A percentile compares a stretch with the other conserved stretches of the same genome.
Conservation (phyloP, 805 yeast species). For the Suhomyces faveliae region DNA sequence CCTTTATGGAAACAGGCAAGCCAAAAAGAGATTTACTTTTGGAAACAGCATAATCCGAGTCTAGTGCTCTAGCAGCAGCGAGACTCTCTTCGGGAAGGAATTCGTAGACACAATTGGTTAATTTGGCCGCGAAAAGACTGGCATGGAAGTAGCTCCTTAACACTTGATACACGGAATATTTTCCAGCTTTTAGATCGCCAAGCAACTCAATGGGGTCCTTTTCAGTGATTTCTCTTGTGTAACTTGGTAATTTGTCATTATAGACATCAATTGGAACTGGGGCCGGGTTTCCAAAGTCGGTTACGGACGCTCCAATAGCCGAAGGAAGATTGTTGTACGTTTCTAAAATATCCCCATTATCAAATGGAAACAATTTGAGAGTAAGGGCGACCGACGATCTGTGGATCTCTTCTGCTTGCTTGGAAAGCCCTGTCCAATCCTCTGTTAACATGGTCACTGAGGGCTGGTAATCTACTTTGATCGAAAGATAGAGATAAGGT, state of each 20-base stretch:
- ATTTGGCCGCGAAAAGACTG: constrained; percentile 9
- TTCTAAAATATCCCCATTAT: constrained; percentile 9
- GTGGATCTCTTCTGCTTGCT: constrained; percentile 13
- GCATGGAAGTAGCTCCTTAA: constrained; percentile 19
- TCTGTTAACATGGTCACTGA: constrained; percentile 12
- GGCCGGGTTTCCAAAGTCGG: constrained; percentile 22
- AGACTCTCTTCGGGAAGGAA: constrained; percentile 1
- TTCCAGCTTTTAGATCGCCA: constrained; percentile 10
- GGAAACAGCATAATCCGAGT: neutral
- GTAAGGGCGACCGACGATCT: constrained; percentile 15
- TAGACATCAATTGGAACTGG: constrained; percentile 17
- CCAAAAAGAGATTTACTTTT: neutral
- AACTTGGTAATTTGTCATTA: constrained; percentile 11
- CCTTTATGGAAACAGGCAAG: neutral
- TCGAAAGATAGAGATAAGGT: neutral
- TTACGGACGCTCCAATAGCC: constrained; percentile 16
- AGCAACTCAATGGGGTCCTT: constrained; percentile 17
- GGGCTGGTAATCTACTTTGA: neutral
- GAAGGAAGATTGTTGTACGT: constrained; percentile 15
- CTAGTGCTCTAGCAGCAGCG: neutral
- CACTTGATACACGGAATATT: constrained; percentile 15
- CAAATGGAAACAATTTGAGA: constrained; percentile 19
- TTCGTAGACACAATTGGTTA: constrained; percentile 1
- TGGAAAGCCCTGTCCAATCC: constrained; percentile 18
- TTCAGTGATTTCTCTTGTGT: constrained; percentile 16